Evolutionary conservation across 2,329 filamentous ascomycete genomes (phyloP).

Genomic region (Penicillium sp.): DNA sequence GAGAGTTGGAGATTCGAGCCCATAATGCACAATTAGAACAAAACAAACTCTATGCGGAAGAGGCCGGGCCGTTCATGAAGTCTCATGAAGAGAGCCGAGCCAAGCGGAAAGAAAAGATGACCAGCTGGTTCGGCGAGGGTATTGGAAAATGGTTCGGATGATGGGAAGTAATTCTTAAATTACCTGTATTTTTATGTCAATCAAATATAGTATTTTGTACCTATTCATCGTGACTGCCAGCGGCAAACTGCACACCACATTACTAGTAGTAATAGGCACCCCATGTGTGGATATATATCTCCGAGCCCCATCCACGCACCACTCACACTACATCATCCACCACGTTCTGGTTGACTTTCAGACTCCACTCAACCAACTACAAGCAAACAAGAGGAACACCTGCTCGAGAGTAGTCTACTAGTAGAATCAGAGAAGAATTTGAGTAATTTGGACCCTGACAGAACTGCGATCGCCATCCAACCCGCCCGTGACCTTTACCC

Average conservation of each 20-base stretch:
- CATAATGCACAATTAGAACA: conserved; percentile 44
- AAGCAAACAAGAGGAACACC: too few relatives aligned
- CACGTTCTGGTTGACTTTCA: not conserved
- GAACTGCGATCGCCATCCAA: not conserved
- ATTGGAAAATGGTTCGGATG: conserved; percentile 47
- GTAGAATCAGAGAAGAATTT: too few relatives aligned
- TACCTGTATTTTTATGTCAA: conserved; percentile 2
- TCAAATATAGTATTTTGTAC: not conserved
- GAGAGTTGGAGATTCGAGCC: conserved; percentile 48
- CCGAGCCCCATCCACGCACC: too few relatives aligned
- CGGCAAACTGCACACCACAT: too few relatives aligned
- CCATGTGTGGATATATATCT: too few relatives aligned
- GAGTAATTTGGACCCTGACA: too few relatives aligned
- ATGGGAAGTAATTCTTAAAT: not conserved
- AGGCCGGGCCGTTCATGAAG: conserved; percentile 42
- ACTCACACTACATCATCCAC: too few relatives aligned
- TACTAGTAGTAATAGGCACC: too few relatives aligned
- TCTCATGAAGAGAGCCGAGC: conserved; percentile 40
- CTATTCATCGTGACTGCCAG: not conserved
- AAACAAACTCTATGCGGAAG: conserved; percentile 40
- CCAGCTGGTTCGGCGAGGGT: conserved; percentile 49
- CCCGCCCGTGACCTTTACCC: too few relatives aligned
- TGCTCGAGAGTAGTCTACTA: too few relatives aligned
- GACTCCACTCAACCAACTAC: not conserved
- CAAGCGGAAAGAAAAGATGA: conserved; percentile 44